phyloP scores from a whole-genome alignment of 345 rosid species.

The Kernera saxatilis region DNA sequence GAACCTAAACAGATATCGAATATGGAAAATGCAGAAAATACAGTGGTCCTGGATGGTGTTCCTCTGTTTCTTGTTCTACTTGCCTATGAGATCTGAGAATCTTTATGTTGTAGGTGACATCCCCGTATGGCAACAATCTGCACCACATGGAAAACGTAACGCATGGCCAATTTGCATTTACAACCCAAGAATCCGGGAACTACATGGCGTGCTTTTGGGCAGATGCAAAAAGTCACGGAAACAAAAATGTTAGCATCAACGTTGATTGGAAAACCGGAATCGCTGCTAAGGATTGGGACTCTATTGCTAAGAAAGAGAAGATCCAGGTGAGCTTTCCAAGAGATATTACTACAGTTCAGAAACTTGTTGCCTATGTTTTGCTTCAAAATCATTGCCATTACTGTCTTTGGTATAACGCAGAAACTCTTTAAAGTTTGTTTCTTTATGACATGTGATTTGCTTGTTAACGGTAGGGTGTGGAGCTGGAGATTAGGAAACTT shows the following conservation, averaged over 20 bases:
- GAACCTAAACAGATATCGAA: not conserved
- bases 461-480: conserved; percentile 58
- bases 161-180: conserved; percentile 84
- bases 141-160: conserved; percentile 59
- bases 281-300: conserved; percentile 94
- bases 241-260: conserved; percentile 32
- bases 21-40: not conserved
- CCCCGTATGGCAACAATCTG: conserved; percentile 71
- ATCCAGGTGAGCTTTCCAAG: conserved; percentile 47
- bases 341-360: not conserved
- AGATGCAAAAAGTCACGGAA: conserved; percentile 30
- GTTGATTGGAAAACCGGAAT: conserved; percentile 89
- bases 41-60: not conserved
- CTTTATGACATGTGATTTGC: not conserved
- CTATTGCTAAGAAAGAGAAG: conserved; percentile 87
- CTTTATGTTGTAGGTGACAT: conserved; percentile 49
- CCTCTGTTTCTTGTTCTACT: not conserved
- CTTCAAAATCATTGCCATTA: not conserved
- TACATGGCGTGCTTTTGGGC: conserved; percentile 82
- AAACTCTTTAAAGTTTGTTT: not conserved
- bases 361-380: not conserved
- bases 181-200: conserved; percentile 74
- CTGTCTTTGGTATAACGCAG: not conserved
- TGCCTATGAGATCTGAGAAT: not conserved
- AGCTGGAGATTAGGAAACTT: conserved; percentile 87